These are phyloP conservation scores for Hysterium pulicare DNA, from an alignment of 2,329 filamentous ascomycete species.

Conservation along the genomic window DNA sequence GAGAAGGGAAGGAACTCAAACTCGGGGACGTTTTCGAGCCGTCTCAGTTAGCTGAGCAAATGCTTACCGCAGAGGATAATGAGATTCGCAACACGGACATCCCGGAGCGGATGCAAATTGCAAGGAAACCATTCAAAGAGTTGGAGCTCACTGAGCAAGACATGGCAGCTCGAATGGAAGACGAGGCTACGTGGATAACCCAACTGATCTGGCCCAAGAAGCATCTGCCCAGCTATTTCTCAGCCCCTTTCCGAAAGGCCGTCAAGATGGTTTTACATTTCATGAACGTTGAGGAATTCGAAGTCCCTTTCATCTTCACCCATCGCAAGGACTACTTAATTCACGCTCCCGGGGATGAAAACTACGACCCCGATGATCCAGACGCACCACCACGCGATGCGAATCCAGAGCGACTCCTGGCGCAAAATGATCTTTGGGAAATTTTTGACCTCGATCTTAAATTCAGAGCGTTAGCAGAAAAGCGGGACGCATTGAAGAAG, in stretches of 20 bases:
- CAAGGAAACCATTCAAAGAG: constrained; percentile 82
- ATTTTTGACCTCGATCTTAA: constrained; percentile 94
- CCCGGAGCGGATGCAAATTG: constrained; percentile 90
- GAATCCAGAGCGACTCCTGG: constrained; percentile 79
- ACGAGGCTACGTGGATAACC: constrained; percentile 90
- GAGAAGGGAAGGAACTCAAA: constrained; percentile 80
- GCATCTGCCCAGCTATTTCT: constrained; percentile 66
- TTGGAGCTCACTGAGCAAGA: constrained; percentile 78
- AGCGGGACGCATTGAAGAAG: constrained; percentile 79
- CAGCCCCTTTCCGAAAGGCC: constrained; percentile 79
- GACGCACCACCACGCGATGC: constrained; percentile 71
- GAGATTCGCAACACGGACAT: constrained; percentile 83
- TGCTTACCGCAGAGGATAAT: constrained; percentile 94
- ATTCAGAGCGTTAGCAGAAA: constrained; percentile 88
- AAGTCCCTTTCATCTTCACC: constrained; percentile 96
- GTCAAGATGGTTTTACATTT: constrained; percentile 92
- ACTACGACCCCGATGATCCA: constrained; percentile 61
- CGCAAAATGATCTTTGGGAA: constrained; percentile 91
- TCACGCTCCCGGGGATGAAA: constrained; percentile 68
- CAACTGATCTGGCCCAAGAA: constrained; percentile 89
- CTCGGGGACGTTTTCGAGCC: constrained; percentile 98
- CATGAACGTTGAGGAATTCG: constrained; percentile 88
- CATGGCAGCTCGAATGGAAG: constrained; percentile 58
- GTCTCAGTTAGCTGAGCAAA: constrained; percentile 87
- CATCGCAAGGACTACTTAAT: constrained; percentile 98